These are phyloP conservation scores for Hygrophoropsis aurantiaca DNA, from an alignment of 768 basidiomycete genomes.

Conservation along the genomic window DNA sequence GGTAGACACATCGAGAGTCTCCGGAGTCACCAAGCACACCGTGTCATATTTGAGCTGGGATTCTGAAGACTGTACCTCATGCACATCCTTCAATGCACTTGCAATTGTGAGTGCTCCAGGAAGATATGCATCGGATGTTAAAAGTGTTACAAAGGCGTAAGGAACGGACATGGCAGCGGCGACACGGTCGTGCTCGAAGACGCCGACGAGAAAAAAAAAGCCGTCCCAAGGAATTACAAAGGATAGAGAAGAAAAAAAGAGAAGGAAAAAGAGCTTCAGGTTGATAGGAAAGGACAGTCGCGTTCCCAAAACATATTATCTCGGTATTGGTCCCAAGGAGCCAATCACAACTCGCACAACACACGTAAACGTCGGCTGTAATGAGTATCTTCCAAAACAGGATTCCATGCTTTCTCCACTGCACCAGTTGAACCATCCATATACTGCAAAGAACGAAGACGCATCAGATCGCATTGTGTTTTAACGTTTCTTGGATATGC, in stretches of 20 bases:
- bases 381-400: no score
- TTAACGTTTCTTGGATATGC: no score
- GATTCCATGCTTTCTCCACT: no score
- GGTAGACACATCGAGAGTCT: slow-evolving; percentile 81
- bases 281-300: neutral
- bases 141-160: slow-evolving; percentile 87
- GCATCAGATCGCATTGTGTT: no score
- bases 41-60: slow-evolving; percentile 62
- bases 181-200: slow-evolving; percentile 3
- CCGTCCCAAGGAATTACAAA: slow-evolving; percentile 6
- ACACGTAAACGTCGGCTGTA: no score
- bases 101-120: slow-evolving; percentile 88
- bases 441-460: no score
- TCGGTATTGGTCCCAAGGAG: no score
- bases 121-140: slow-evolving; percentile 91
- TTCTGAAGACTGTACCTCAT: slow-evolving; percentile 38
- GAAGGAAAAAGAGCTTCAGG: neutral
- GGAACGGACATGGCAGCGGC: slow-evolving; percentile 52
- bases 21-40: slow-evolving; percentile 92
- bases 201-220: slow-evolving; percentile 4
- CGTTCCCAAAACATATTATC: no score
- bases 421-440: no score
- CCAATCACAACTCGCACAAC: no score
- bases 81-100: slow-evolving; percentile 81
- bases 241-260: slow-evolving; percentile 11